phyloP scores from a whole-genome alignment of 805 yeast species.

The Zygosaccharomyces gambellarensis region DNA sequence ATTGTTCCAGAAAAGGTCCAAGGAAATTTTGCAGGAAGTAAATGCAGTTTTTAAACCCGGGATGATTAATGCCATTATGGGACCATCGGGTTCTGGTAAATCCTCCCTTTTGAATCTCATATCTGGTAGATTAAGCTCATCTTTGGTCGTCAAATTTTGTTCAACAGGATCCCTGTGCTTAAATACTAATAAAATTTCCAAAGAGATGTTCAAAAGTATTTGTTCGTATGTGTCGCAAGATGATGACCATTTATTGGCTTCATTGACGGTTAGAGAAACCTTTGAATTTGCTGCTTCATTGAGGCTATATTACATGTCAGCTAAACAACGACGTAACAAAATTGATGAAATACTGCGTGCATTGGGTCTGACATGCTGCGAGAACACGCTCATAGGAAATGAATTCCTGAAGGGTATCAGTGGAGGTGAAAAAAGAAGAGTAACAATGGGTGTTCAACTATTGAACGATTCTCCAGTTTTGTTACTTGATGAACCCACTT shows the following conservation, averaged over 20 bases:
- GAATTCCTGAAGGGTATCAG: constrained; percentile 64
- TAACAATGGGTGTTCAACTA: constrained; percentile 76
- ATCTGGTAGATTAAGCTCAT: constrained; percentile 50
- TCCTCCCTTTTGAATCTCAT: constrained; percentile 60
- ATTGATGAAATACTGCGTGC: constrained; percentile 58
- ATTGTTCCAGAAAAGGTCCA: constrained; percentile 19
- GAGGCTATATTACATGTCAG: constrained; percentile 46
- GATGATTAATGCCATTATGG: constrained; percentile 66
- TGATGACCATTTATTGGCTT: constrained; percentile 65
- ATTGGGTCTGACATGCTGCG: constrained; percentile 71
- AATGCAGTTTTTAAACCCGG: constrained; percentile 51
- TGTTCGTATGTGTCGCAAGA: constrained; percentile 81
- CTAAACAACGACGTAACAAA: constrained; percentile 42
- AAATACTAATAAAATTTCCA: constrained; percentile 38
- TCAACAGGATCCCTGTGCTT: constrained; percentile 43
- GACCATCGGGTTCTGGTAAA: constrained; percentile 79
- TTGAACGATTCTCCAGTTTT: constrained; percentile 66
- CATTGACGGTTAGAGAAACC: constrained; percentile 75
- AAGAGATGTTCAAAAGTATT: constrained; percentile 36
- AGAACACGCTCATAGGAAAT: constrained; percentile 64
- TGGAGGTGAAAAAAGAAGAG: constrained; percentile 86
- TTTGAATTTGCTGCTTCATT: constrained; percentile 65
- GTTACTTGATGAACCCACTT: constrained; percentile 82
- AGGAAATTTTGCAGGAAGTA: constrained; percentile 42
- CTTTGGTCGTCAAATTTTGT: constrained; percentile 27